phyloP scores from a whole-genome alignment of 2,329 filamentous ascomycete species.

The Trichophyton benhamiae region DNA sequence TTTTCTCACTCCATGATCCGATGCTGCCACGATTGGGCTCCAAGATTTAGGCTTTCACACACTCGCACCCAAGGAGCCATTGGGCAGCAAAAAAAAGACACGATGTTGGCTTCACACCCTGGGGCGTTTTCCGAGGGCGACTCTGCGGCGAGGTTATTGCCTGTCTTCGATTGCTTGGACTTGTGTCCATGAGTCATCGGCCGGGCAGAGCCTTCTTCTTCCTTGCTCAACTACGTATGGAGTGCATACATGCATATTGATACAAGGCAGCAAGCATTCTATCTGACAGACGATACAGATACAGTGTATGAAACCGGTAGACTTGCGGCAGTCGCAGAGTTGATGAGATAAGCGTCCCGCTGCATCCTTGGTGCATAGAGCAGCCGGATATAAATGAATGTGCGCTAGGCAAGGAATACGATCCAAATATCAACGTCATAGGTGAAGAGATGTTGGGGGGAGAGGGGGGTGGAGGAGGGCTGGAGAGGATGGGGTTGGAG shows the following conservation, averaged over 20 bases:
- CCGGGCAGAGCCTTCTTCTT: background rate
- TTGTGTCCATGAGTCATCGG: background rate
- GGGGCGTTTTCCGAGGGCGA: background rate
- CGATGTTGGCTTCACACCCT: background rate
- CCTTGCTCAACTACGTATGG: background rate
- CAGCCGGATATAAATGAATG: background rate
- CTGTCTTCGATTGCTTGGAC: background rate
- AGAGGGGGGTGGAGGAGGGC: background rate
- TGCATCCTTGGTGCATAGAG: background rate
- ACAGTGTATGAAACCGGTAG: background rate
- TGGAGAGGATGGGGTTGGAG: too few relatives aligned
- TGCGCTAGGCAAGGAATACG: background rate
- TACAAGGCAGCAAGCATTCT: too few relatives aligned
- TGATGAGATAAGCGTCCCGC: constrained; percentile 1
- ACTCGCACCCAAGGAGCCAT: constrained; percentile 2
- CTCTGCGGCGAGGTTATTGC: background rate
- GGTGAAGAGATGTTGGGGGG: background rate
- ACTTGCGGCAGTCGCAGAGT: background rate
- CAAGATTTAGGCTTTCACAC: background rate
- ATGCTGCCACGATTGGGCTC: constrained; percentile 2
- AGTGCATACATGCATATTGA: background rate
- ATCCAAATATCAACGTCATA: background rate
- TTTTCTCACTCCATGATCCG: background rate
- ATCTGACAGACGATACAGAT: background rate
- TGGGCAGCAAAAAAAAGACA: constrained; percentile 1